Percentiles rank a stretch among this genome's conserved stretches.
Evolutionary conservation across 306 rosid genomes (phyloP).

Genomic region (Luffa aegyptiaca): DNA sequence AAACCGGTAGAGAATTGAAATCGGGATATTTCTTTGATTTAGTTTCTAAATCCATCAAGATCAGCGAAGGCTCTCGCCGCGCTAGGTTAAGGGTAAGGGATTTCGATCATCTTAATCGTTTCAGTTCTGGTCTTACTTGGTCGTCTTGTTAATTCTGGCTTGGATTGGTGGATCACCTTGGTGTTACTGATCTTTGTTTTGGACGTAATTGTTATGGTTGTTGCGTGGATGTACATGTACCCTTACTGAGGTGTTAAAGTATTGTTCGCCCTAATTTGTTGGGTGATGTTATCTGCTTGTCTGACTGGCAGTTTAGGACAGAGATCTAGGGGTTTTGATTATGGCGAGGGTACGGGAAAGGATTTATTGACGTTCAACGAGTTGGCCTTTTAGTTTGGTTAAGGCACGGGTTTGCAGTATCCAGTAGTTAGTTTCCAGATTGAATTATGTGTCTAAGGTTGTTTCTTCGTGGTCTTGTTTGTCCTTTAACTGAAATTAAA

Average conservation of each 20-base stretch:
- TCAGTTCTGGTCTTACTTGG: not conserved
- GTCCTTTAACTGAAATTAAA: not conserved
- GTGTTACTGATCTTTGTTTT: not conserved
- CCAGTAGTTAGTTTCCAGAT: not conserved
- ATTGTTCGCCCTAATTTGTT: constrained; percentile 6
- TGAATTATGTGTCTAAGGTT: not conserved
- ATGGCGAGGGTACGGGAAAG: not conserved
- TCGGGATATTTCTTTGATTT: constrained; percentile 4
- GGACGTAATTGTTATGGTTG: not conserved
- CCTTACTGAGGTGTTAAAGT: not conserved
- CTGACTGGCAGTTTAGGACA: not conserved
- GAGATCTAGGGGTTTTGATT: constrained; percentile 10
- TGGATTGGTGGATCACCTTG: not conserved
- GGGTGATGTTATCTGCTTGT: not conserved
- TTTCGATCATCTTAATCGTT: not conserved
- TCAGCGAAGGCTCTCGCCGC: constrained; percentile 28
- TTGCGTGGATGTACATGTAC: not conserved
- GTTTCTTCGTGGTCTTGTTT: not conserved
- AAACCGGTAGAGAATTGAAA: not conserved
- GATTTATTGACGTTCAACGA: not conserved
- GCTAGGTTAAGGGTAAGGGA: constrained; percentile 32
- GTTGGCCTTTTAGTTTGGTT: not conserved
- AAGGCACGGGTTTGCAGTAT: not conserved
- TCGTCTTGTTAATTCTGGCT: not conserved
- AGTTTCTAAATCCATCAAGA: constrained; percentile 12